Base-by-base conservation (phyloP, 2,329 filamentous ascomycete species). In the Aspergillus pseudotamarii region DNA sequence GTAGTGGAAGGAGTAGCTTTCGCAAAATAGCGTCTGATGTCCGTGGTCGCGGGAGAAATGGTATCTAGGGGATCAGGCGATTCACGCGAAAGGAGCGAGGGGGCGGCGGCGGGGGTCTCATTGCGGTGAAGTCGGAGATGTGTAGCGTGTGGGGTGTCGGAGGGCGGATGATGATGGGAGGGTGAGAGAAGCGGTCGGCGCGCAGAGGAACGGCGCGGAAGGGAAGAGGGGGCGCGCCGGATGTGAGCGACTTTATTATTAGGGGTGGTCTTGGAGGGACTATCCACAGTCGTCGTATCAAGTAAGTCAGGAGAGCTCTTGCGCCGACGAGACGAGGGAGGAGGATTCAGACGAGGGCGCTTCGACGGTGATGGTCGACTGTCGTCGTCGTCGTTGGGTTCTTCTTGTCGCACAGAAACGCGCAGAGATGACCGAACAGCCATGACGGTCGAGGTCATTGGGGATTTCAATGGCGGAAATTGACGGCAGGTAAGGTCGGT, bases 241-340 rank as follows among this genome's bases (percentile, higher is more conserved):
- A 55, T 55, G 32, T 55, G 51, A 28, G 50, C 28, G 30, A 53
- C 30, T n/a, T 53, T 32, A 34, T 53, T 53, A 11, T 36, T 36
- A 11, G 30, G 32, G 10, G 56, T 28, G 28, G 64, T 50, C 16
- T 65, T 70, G 9, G 46, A 48, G 53, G 66, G 66, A 0, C 56
- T 16, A 6, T 66, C 67, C 14, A 64, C 65, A 32, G 68, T 68
- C 38, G 72, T 74, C 16, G 70, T 72, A 55, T 77, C 72, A 16
- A 76, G 69, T 16, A 73, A 71, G 60, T 75, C 75, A 19, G 74
- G 74, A 14, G 73, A 76, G 63, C 75, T 77, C 59, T 67, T 70
- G 63, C 72, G 73, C 59, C 72, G 71, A 58, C 61, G 67, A 58
- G 62, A 65, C 6, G 38, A 41, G 16, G 38, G 19, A 43, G 59